Conservation (phyloP, 2,329 filamentous ascomycete species). For the Leptographium wingfieldii region DNA sequence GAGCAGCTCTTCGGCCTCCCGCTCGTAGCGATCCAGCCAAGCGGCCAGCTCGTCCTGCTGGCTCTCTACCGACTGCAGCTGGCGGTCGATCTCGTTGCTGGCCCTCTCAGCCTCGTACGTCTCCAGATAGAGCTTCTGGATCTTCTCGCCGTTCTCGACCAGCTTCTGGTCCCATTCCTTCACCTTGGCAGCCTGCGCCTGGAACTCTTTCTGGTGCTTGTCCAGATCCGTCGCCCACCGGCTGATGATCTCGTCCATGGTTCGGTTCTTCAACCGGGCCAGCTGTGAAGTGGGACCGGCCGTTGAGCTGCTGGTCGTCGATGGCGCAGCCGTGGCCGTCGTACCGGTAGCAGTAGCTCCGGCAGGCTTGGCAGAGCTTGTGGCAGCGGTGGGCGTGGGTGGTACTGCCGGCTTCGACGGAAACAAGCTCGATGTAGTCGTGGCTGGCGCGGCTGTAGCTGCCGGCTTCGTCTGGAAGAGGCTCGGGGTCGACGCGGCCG, state of each 20-base stretch:
- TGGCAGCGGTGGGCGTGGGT: slow-evolving; percentile 17
- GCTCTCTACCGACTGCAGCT: slow-evolving; percentile 77
- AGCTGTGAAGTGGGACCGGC: slow-evolving; percentile 71
- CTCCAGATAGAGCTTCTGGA: slow-evolving; percentile 81
- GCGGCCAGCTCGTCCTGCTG: slow-evolving; percentile 83
- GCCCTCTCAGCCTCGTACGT: slow-evolving; percentile 91
- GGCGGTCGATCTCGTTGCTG: slow-evolving; percentile 85
- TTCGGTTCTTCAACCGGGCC: slow-evolving; percentile 91
- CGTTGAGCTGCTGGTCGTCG: slow-evolving; percentile 45
- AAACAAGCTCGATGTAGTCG: slow-evolving; percentile 2
- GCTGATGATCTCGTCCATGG: slow-evolving; percentile 97
- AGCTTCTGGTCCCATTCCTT: slow-evolving; percentile 84
- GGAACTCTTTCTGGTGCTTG: slow-evolving; percentile 95
- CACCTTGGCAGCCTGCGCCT: slow-evolving; percentile 75
- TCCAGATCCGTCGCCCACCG: slow-evolving; percentile 91
- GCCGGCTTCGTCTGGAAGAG: slow-evolving; percentile 9
- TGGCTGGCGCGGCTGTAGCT: neutral
- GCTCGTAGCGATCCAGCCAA: slow-evolving; percentile 85
- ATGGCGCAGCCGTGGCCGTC: neutral
- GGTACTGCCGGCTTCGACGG: slow-evolving; percentile 11
- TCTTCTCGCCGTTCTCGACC: slow-evolving; percentile 89
- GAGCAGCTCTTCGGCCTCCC: slow-evolving; percentile 82
- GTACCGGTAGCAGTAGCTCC: neutral
- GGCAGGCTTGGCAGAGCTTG: slow-evolving; percentile 20
- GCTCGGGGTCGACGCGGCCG: slow-evolving; percentile 6